Evolutionary conservation across 2,329 filamentous ascomycete genomes (phyloP).

Genomic region (Fusarium chuoi): DNA sequence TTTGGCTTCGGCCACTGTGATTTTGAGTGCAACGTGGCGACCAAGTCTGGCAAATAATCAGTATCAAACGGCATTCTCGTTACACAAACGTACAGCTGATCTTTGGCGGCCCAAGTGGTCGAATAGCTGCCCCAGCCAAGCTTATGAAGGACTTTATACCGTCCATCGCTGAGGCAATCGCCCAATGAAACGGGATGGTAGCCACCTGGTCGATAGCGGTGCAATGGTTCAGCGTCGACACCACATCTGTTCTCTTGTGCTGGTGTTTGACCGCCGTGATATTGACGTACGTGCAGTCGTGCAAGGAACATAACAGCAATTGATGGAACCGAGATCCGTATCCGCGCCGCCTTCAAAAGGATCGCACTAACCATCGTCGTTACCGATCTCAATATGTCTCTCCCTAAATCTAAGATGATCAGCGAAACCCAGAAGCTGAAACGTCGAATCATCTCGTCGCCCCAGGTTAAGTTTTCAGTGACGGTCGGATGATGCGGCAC

Average conservation of each 20-base stretch:
- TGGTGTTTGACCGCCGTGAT: background rate
- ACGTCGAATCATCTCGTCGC: background rate
- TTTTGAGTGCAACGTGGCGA: slow-evolving; percentile 32
- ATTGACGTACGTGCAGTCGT: no score
- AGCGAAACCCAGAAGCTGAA: background rate
- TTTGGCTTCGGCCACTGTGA: background rate
- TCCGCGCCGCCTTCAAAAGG: background rate
- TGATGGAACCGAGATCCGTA: accelerated
- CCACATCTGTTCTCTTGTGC: background rate
- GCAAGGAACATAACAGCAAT: background rate
- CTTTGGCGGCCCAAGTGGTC: slow-evolving; percentile 57
- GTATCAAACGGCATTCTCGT: background rate
- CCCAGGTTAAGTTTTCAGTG: background rate
- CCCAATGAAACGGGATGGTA: slow-evolving; percentile 55
- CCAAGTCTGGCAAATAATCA: background rate
- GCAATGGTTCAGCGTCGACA: slow-evolving; percentile 31
- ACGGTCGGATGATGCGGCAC: background rate
- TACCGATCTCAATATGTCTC: accelerated
- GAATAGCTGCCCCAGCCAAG: slow-evolving; percentile 56
- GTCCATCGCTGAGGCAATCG: slow-evolving; percentile 49
- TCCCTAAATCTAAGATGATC: accelerated
- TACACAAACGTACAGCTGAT: slow-evolving; percentile 33
- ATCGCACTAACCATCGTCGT: accelerated
- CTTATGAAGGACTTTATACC: slow-evolving; percentile 57
- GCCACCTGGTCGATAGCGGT: slow-evolving; percentile 44